Conservation (phyloP, 2,329 filamentous ascomycete species). For the Ciborinia camelliae region DNA sequence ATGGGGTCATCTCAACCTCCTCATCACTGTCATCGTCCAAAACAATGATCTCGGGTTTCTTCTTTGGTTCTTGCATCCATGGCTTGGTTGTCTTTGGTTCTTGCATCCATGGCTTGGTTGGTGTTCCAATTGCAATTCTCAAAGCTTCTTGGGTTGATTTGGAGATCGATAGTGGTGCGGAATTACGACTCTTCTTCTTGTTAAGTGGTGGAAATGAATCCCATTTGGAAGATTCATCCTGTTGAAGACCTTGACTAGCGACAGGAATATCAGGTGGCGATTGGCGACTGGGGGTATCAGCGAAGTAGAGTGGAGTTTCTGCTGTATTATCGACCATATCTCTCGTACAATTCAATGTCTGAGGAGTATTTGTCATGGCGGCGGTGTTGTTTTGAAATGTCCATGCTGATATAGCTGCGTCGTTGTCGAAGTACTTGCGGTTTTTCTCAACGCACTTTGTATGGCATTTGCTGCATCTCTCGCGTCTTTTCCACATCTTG, state of each 20-base stretch:
- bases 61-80: slow-evolving; percentile 7
- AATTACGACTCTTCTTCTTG: not conserved
- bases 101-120: slow-evolving; percentile 6
- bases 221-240: slow-evolving; percentile 1
- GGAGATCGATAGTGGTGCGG: not conserved
- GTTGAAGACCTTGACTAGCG: not conserved
- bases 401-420: not conserved
- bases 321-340: not conserved
- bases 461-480: slow-evolving; percentile 16
- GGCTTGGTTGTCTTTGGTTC: not conserved
- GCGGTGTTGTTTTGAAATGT: not conserved
- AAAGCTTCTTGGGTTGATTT: slow-evolving; percentile 4
- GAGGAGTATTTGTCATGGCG: not conserved
- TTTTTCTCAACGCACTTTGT: not conserved
- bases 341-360: not conserved
- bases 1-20: not conserved
- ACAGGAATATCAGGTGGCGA: not conserved
- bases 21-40: slow-evolving; percentile 8
- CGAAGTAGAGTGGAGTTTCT: not conserved
- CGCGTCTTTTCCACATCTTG: slow-evolving; percentile 9
- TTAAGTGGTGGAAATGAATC: slow-evolving; percentile 6
- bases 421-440: not conserved
- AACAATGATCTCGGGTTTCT: slow-evolving; percentile 1
- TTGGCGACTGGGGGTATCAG: not conserved
- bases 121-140: not conserved